Evolutionary conservation across 1,284 basidiomycete species (phyloP), one percentile per base, ranked within the genome.

Genomic region (Amylostereum areolatum): DNA sequence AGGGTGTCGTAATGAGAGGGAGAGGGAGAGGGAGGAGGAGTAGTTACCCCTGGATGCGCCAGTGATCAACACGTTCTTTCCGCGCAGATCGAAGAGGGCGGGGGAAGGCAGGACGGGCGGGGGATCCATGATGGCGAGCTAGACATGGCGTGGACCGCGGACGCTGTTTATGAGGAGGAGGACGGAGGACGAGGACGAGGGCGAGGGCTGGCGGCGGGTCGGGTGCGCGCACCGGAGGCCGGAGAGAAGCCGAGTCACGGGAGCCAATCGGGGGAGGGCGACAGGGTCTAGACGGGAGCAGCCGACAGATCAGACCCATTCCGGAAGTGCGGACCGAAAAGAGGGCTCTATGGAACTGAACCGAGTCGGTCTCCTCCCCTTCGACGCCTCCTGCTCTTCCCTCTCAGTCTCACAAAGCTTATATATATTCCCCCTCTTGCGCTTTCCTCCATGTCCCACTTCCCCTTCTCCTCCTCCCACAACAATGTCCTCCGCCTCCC

Each of bases 31-130:
- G 29, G 40, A 42, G 34, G 49, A 31, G 37, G 6, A 40, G 46
- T 40, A 45, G 59, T 47, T 65, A 80, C 82, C 83, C 63, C 83
- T 70, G 18, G 82, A 79, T 40, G 80, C 83, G 52, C 85, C 85
- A 41, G 86, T 89, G 59, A 89, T 76, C 65, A 89, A 78, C 34
- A 75, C 82, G 51, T 76, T 82, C 59, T 79, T 71, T 48, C 77
- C 76, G 8, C 64, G 62, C 59, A 88, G 75, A 52, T 75, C 73
- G 65, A 88, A 89, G 42, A 88, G 74, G 43, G 70, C 65, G 53
- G 66, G 74, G 24, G 78, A 70, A 49, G 74, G 66, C 40, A 74
- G 42, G 29, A 58, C 41, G n/a, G 74, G 75, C 37, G 75, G 65
- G 45, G 69, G 63, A 52, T 75, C 71, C 74, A 75, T 77, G 49